Evolutionary conservation across 345 rosid species (phyloP), one percentile per base, ranked within the genome.

Genomic region (Bruguiera sexangula): DNA sequence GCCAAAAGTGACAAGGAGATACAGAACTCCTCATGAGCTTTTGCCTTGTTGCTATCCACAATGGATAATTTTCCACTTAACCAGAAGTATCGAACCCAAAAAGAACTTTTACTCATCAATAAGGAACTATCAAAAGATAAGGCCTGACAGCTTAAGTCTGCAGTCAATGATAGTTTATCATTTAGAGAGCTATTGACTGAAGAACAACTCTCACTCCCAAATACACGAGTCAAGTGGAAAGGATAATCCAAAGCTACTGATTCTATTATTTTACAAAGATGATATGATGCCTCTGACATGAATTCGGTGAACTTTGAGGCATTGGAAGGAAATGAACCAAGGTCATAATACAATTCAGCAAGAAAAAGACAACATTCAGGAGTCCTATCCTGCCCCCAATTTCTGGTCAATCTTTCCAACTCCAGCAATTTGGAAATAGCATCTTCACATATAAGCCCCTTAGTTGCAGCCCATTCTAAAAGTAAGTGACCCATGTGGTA

Each of bases 41-140:
- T 92, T 67, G 79, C 81, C 77, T 88, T 95, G 77, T 90, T 83
- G 43, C 86, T 85, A 72, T 95, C 96, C 80, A 77, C 76, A 71
- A 87, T 79, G 61, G 96, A 92, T 74, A 95, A 75, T 69, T 82
- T 88, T 39, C 96, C 99, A 79, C 93, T 89, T 84, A 92, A 82
- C 96, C 97, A 95, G 82, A 86, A 90, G 80, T 82, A 92, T 26
- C 97, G 85, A 79, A 73, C 78, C 99, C 99, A 92, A 70, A 91
- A 90, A 69, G 85, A 80, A 67, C 76, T 79, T 68, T 87, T 88
- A 71, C 73, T 51, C 48, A 72, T 69, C 76, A 76, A 70, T 32
- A 81, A 72, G 76, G 75, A 70, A 69, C 57, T 69, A 51, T 69
- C 69, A 51, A 75, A 34, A 69, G 63, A 29, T 29, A 83, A 77